Conservation (phyloP, 108 stramenopile species). For the Mayamaea pseudoterrestris region DNA sequence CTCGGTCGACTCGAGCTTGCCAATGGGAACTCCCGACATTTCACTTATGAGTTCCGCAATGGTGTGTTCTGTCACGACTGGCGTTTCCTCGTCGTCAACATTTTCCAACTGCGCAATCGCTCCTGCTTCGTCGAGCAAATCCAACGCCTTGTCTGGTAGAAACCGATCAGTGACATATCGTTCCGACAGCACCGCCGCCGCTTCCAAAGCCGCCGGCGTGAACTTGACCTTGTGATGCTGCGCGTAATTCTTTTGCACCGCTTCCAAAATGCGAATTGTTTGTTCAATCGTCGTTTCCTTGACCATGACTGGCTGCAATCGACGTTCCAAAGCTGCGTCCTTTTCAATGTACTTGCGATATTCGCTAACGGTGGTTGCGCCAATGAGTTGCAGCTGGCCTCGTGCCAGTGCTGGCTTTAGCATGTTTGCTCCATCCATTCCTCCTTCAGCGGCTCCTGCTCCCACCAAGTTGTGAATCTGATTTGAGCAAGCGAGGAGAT, state of each 20-base stretch:
- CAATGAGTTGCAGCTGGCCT: constrained; percentile 75
- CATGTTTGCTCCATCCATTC: constrained; percentile 87
- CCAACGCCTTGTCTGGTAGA: constrained; percentile 79
- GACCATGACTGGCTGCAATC: constrained; percentile 77
- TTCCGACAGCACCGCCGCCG: constrained; percentile 60
- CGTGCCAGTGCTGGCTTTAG: constrained; percentile 84
- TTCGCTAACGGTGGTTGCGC: constrained; percentile 84
- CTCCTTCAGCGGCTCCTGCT: constrained; percentile 77
- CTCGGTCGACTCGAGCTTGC: constrained; percentile 68
- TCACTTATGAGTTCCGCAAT: constrained; percentile 49
- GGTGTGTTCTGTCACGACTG: constrained; percentile 53
- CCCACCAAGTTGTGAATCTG: constrained; percentile 76
- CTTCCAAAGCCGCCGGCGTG: constrained; percentile 36
- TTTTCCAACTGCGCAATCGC: constrained; percentile 76
- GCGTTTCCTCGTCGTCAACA: constrained; percentile 13
- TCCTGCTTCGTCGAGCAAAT: constrained; percentile 94
- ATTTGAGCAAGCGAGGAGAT: no score
- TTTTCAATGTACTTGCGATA: constrained; percentile 89
- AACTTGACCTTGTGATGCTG: constrained; percentile 62
- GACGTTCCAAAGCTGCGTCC: constrained; percentile 82
- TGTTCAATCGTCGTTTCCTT: constrained; percentile 73
- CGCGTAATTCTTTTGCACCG: constrained; percentile 59
- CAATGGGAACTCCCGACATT: constrained; percentile 57
- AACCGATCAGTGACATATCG: constrained; percentile 73
- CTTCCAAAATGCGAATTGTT: constrained; percentile 62